Base-by-base conservation (phyloP, 164 flowering plant species). In the Buxus sempervirens region DNA sequence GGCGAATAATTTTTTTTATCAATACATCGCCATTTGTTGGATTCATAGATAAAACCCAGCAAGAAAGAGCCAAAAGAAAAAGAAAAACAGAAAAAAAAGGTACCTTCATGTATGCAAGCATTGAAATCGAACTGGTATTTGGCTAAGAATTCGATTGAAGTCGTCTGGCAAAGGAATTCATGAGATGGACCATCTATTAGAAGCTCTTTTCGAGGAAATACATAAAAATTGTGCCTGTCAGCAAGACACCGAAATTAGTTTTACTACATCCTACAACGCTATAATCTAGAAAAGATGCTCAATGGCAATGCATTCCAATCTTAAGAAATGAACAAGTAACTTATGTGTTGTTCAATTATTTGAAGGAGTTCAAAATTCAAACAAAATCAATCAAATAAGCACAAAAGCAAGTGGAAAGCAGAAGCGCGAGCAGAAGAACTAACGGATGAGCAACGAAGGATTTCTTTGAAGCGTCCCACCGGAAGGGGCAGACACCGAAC, bases 401-500 rank as follows among this genome's bases (percentile, higher is more conserved):
- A 56, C 19, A 6, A 58, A 67, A 53, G 15, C 5, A 38, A 55
- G 55, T 21, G 7, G 38, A 32, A 32, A n/a, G n/a, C n/a, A n/a
- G n/a, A n/a, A n/a, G n/a, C n/a, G n/a, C n/a, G n/a, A n/a, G n/a
- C 38, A 32, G 7, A 54, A 42, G 45, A 55, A 82, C 88, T 83
- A 49, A 94, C 97, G 97, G 99, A 56, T 90, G 82, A 69, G 99
- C 89, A 12, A 89, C 49, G 63, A 95, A 87, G 16, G 85, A 79
- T 23, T 76, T 73, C 53, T 70, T 81, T 26, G 60, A 63, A 0
- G 77, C 16, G 60, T 95, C 99, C 96, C 94, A 95, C 0, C 93
- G 86, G 64, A 92, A 92, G 15, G 99, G 97, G 65, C 97, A 92
- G 14, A 95, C 93, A 2, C 99, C 99, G 71, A 92, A 87, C 78